Conservation (phyloP, 352 stramenopile genomes). For the Pythium graminicola region DNA sequence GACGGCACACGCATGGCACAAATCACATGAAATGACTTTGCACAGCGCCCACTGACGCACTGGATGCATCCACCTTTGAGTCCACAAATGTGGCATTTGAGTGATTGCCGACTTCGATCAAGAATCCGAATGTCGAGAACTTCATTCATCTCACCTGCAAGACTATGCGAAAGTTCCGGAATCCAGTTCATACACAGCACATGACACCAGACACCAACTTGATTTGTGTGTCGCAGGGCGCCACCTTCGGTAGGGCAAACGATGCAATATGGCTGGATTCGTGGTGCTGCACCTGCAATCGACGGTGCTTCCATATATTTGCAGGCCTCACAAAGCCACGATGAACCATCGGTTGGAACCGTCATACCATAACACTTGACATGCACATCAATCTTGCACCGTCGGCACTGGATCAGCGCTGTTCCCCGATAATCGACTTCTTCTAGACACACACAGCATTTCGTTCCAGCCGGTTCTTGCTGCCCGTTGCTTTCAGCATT, state of each 20-base stretch:
- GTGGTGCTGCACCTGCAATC: not conserved
- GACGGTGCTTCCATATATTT: constrained; percentile 23
- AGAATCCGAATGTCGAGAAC: constrained; percentile 56
- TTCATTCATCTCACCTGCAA: constrained; percentile 50
- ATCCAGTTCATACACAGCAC: constrained; percentile 85
- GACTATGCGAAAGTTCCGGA: constrained; percentile 75
- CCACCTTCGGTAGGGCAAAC: constrained; percentile 67
- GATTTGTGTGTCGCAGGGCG: constrained; percentile 55
- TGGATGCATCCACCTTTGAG: constrained; percentile 81
- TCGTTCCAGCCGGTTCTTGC: not conserved
- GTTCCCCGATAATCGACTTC: constrained; percentile 49
- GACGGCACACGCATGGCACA: constrained; percentile 74
- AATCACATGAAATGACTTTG: constrained; percentile 74
- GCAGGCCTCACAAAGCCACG: constrained; percentile 71
- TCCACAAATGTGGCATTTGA: constrained; percentile 82
- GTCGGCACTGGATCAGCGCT: constrained; percentile 51
- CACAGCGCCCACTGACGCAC: constrained; percentile 78
- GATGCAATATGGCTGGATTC: constrained; percentile 45
- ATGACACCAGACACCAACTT: constrained; percentile 67
- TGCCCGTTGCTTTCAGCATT: not conserved
- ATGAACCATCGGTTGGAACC: constrained; percentile 28
- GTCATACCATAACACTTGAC: constrained; percentile 72
- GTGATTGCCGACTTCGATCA: constrained; percentile 54
- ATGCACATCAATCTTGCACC: constrained; percentile 64
- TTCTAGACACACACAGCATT: constrained; percentile 76